Evolutionary conservation across 2,329 filamentous ascomycete genomes (phyloP).

Genomic region (Ambrosiella cleistominuta): DNA sequence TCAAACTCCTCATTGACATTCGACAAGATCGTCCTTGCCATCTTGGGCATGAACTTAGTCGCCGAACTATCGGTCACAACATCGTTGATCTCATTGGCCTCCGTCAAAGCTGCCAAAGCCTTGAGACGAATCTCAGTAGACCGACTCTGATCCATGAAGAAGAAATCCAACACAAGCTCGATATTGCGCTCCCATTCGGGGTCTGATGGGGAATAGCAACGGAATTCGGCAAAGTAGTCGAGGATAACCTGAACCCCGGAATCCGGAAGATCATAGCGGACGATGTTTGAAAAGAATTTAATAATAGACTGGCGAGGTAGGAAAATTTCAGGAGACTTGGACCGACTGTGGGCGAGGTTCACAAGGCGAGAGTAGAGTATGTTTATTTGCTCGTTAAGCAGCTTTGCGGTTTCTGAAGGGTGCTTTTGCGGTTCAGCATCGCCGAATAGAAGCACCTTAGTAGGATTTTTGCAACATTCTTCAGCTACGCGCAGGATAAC

Average conservation of each 20-base stretch:
- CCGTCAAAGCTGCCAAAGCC: conserved; percentile 42
- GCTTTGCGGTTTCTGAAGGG: background rate
- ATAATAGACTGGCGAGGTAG: conserved; percentile 50
- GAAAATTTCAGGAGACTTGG: conserved; percentile 31
- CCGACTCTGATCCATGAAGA: conserved; percentile 44
- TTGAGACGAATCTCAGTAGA: conserved; percentile 44
- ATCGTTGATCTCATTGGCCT: conserved; percentile 40
- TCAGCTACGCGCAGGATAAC: conserved; percentile 40
- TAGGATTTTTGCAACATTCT: conserved; percentile 26
- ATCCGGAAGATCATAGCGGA: conserved; percentile 46
- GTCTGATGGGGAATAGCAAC: conserved; percentile 56
- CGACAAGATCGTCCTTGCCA: conserved; percentile 44
- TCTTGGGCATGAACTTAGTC: conserved; percentile 35
- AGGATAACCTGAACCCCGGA: conserved; percentile 46
- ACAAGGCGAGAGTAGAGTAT: conserved; percentile 33
- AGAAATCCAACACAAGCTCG: conserved; percentile 39
- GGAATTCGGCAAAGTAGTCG: conserved; percentile 49
- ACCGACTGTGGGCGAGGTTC: conserved; percentile 20
- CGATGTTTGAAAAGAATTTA: conserved; percentile 40
- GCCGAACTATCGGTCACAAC: conserved; percentile 41
- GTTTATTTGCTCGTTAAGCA: conserved; percentile 26
- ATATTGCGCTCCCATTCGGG: conserved; percentile 49
- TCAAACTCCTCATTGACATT: conserved; percentile 47
- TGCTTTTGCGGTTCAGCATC: background rate
- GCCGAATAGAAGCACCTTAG: background rate